Conservation (phyloP, 2,329 filamentous ascomycete genomes). For the Fusarium concolor region DNA sequence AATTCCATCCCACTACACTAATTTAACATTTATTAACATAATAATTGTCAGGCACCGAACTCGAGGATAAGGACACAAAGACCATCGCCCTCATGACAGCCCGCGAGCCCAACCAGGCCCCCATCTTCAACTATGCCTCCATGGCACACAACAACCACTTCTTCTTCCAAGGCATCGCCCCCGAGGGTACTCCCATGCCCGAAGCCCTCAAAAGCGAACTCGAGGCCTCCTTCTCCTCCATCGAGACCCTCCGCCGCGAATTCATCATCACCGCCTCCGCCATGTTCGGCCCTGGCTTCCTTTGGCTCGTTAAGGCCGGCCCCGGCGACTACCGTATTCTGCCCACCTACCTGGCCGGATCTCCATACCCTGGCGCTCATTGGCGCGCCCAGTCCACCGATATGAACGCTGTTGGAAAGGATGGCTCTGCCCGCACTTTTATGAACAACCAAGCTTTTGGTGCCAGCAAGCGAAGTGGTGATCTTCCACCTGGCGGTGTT, state of each 20-base stretch:
- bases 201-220: slow-evolving; percentile 68
- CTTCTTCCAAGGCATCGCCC: slow-evolving; percentile 74
- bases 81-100: slow-evolving; percentile 79
- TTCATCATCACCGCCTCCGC: slow-evolving; percentile 82
- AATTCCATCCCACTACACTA: neutral
- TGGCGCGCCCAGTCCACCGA: slow-evolving; percentile 77
- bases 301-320: slow-evolving; percentile 84
- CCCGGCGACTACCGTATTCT: slow-evolving; percentile 73
- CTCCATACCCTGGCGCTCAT: slow-evolving; percentile 87
- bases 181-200: slow-evolving; percentile 64
- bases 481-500: slow-evolving; percentile 72
- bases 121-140: slow-evolving; percentile 94
- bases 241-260: slow-evolving; percentile 83
- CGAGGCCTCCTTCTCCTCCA: slow-evolving; percentile 78
- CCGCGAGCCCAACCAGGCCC: slow-evolving; percentile 80
- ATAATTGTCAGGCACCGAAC: slow-evolving; percentile 67
- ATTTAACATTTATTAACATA: slow-evolving; percentile 22
- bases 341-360: slow-evolving; percentile 90
- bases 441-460: slow-evolving; percentile 54
- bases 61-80: slow-evolving; percentile 71
- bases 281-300: slow-evolving; percentile 98
- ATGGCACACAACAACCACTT: slow-evolving; percentile 94
- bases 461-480: slow-evolving; percentile 44
- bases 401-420: slow-evolving; percentile 71
- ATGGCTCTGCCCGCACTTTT: slow-evolving; percentile 52